Base-by-base conservation (phyloP, 2,329 filamentous ascomycete genomes). In the Colletotrichum tropicicola region DNA sequence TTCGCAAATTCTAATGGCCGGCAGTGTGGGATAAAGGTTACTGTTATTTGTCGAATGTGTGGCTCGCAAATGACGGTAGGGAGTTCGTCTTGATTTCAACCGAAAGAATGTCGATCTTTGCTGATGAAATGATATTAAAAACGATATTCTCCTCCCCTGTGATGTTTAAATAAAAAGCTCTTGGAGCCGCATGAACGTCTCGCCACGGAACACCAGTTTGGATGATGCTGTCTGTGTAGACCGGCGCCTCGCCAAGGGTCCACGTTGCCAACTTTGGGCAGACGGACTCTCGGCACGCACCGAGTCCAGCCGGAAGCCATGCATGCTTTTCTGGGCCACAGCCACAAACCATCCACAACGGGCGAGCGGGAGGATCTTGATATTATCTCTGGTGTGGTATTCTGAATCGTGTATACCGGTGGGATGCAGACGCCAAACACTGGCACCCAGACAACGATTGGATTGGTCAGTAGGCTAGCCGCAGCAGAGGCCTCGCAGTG, bases 271-370 rank as follows among this genome's bases (percentile, higher is more conserved):
- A 17, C 12, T 35, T 27, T n/a, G n/a, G n/a, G n/a, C n/a, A 23
- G 25, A 15, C 52, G 52, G 52, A 55, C 37, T 55, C 52, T 55
- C 32, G 52, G 52, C 52, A 44, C 25, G 37, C 25, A 44, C 52
- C 52, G 52, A 55, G 52, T 55, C 37, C 52, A 35, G 15, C 10
- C 15, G n/a, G n/a, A n/a, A n/a, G n/a, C n/a, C 32, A 15, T 15
- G 32, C 4, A 12, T 10, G 2, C 12, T 3, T 35, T 13, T 3
- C 12, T 35, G 32, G 10, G 12, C 6, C 32, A 35, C 32, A 35
- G 32, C 32, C 32, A 35, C 32, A 12, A 35, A 35, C 6, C 2
- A 5, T 15, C 10, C 32, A n/a, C n/a, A n/a, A n/a, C 9, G 32
- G 32, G 10, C 32, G 12, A 10, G 32, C 15, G 10, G 12, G 32